Evolutionary conservation across 148 eudicot genomes (phyloP), one percentile per base, ranked within the genome.

Genomic region (Tetragonia tetragonoides): DNA sequence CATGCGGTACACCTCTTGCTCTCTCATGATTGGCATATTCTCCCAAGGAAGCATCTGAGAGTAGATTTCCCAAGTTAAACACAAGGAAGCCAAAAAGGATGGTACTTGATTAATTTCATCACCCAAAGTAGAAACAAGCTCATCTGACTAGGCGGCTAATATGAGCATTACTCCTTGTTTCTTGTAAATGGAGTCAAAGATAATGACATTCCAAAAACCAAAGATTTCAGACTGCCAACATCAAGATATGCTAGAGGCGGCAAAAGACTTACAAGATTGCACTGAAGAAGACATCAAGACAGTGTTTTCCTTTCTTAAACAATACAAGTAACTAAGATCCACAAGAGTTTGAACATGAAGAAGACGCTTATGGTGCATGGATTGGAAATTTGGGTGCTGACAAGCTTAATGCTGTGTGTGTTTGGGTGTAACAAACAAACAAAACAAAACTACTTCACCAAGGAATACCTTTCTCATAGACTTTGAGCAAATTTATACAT

Each of bases 31-130:
- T 16, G 99, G 97, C 77, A 95, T 78, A 82, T 72, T 93, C 85
- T 95, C 99, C 91, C 91, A 93, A 42, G 99, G 99, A 83, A 95
- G 93, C 99, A 95, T 95, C 99, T 95, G 90, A 41, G 20, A 72
- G 24, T 24, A 47, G 21, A 47, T 78, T 42, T 3, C 38, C 4
- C 42, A 38, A 62, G 65, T 61, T 42, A 62, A 62, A 59, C 23
- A 23, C 37, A 38, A 17, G 14, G 17, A 40, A 62, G 44, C 38
- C 20, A 37, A 28, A 7, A 60, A 40, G 59, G 53, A 53, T 9
- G 57, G 57, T 53, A 53, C 57, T 46, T 54, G 34, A 28, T 28
- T 10, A 18, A 28, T n/a, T 74, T 56, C 10, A 71, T n/a, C 49
- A 72, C 17, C 41, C 6, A 62, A 41, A 17, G 70, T 17, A 75